A percentile compares a stretch with the other conserved stretches of the same genome.
Evolutionary conservation across 352 stramenopile species (phyloP).

Genomic region (Phytophthora chlamydospora): DNA sequence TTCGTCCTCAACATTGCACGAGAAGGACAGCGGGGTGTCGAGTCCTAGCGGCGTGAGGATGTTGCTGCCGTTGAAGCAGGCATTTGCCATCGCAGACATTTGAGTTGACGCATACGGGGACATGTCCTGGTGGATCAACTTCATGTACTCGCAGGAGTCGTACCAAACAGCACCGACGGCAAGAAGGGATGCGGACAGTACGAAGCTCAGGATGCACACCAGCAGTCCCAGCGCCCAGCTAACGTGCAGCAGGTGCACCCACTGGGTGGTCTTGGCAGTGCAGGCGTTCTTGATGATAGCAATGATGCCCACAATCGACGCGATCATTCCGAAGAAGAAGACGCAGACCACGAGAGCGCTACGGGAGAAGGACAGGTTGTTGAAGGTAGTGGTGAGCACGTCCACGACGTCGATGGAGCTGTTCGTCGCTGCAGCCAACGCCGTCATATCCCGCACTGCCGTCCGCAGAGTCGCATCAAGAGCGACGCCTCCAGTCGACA

Average conservation of each 20-base stretch:
- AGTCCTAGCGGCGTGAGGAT: slow-evolving; percentile 65
- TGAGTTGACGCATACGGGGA: slow-evolving; percentile 72
- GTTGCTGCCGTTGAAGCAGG: slow-evolving; percentile 75
- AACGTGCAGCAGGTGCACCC: slow-evolving; percentile 78
- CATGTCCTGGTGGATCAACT: slow-evolving; percentile 74
- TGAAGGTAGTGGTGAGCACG: slow-evolving; percentile 68
- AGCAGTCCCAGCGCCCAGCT: slow-evolving; percentile 77
- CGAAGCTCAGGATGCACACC: slow-evolving; percentile 82
- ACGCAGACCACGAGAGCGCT: slow-evolving; percentile 77
- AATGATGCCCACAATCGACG: slow-evolving; percentile 66
- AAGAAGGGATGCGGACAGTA: slow-evolving; percentile 71
- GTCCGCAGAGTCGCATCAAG: slow-evolving; percentile 52
- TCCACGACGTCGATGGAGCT: slow-evolving; percentile 64
- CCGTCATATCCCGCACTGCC: slow-evolving; percentile 54
- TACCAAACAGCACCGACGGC: slow-evolving; percentile 81
- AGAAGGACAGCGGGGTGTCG: slow-evolving; percentile 56
- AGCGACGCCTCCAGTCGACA: slow-evolving; percentile 45
- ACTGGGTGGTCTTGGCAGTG: slow-evolving; percentile 68
- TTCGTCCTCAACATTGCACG: slow-evolving; percentile 69
- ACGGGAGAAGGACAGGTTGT: slow-evolving; percentile 80
- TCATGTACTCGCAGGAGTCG: slow-evolving; percentile 85
- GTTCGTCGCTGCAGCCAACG: slow-evolving; percentile 57
- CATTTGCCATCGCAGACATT: slow-evolving; percentile 61
- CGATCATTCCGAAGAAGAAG: slow-evolving; percentile 76
- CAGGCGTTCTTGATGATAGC: slow-evolving; percentile 81